Base-by-base conservation (phyloP, 192 early-diverging fungal genomes). In the Funneliformis geosporum region DNA sequence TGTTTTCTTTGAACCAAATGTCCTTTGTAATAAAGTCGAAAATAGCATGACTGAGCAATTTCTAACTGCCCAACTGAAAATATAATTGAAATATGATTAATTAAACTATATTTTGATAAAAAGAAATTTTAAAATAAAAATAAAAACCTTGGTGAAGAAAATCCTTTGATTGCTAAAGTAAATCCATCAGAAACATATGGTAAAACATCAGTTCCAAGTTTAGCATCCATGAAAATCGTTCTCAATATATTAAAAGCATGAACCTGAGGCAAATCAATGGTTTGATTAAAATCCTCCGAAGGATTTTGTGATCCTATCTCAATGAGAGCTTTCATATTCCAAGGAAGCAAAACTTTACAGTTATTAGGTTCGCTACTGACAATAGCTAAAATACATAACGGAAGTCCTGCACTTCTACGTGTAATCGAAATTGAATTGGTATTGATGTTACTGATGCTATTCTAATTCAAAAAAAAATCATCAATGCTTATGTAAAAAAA, bases 1-100 rank as follows among this genome's bases (percentile, higher is more conserved):
- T 5, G 86, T 87, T 70, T 91, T 91, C 81, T 93, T 97, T 60
- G 89, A 90, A 8, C 97, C 97, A 85, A 99, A 91, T 8, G 92
- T 91, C 68, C 95, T 90, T 27, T 92, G 92, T 14, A 97, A 82
- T 47, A 97, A 79, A 1, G 96, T 90, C 9, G 95, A 93, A 82
- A 95, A 99, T 73, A 99, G 82, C 92, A 99, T 95, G 2, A 95
- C 92, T 43, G 95, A 93, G 65, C 95, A 96, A 83, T 99, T 99
- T 59, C 97, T 90, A 50, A 99, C 92, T 12, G 97, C 96, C 93
- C 95, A 99, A 55, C 89, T 91, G 39, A 60, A 67, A 40, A 18
- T 5, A 68, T 27, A 33, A 14, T 38, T 70, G 69, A 38, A 28
- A 28, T 39, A 39, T 28, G 12, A 8, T 60, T 39, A 78, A 39